A percentile compares a stretch with the other conserved stretches of the same genome.
These are phyloP conservation scores for Peronospora destructor DNA, from an alignment of 352 stramenopile genomes.

Conservation along the genomic window DNA sequence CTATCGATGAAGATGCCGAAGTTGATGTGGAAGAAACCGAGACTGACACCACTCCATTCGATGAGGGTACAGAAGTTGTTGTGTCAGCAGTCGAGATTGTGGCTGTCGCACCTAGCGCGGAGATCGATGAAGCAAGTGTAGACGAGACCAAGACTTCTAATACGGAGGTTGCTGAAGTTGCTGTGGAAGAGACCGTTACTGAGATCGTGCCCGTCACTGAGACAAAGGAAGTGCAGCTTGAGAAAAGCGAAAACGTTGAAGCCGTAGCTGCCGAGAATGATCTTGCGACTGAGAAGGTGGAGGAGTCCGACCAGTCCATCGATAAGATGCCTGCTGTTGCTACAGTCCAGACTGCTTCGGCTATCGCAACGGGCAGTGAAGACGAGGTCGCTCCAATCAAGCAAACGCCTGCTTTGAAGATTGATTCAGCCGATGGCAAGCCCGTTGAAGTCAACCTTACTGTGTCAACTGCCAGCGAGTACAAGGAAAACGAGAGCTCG, in stretches of 20 bases:
- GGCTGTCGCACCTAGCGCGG: background rate
- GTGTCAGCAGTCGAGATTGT: background rate
- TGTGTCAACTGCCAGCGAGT: background rate
- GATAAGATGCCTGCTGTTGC: slow-evolving; percentile 2
- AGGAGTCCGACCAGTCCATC: background rate
- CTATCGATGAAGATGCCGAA: background rate
- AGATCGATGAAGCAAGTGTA: background rate
- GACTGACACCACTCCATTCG: background rate
- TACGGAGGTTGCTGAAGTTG: background rate
- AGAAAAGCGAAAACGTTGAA: background rate
- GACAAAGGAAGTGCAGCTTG: background rate
- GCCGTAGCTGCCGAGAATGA: background rate
- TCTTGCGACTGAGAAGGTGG: background rate
- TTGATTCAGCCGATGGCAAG: background rate
- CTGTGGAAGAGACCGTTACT: background rate
- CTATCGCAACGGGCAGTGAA: background rate
- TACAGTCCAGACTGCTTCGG: background rate
- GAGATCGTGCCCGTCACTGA: background rate
- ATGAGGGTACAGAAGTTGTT: background rate
- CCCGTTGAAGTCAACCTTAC: background rate
- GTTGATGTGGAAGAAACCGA: background rate
- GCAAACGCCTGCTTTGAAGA: background rate
- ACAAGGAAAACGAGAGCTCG: background rate
- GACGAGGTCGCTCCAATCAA: background rate
- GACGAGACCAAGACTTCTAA: background rate